Base-by-base conservation (phyloP, 2,329 filamentous ascomycete species). In the Penicillium sp. region DNA sequence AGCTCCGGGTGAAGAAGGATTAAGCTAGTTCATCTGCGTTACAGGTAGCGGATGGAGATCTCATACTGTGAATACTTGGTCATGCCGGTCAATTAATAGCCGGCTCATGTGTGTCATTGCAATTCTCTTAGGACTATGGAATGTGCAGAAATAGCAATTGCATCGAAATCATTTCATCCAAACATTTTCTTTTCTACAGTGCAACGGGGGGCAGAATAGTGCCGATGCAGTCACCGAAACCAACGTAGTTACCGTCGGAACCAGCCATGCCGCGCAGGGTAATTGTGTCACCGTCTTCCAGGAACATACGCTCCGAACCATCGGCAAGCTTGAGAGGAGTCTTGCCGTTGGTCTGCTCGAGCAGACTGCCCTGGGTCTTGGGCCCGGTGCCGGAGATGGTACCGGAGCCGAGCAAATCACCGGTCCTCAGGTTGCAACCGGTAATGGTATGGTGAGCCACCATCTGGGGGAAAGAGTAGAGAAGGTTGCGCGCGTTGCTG, bases 391-490 rank as follows among this genome's bases (percentile, higher is more conserved):
- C 89, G 39, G 82, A 86, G 62, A 94, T 92, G 1, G 89, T 94
- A 3, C 89, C 89, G 2, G 86, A 89, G 2, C 88, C 89, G 5
- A 94, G 74, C 46, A 94, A 70, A 65, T 94, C 89, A 30, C 89
- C 89, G 0, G 85, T 80, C 42, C 83, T 80, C 77, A 94, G 79
- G 3, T 85, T 83, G 68, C 89, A 94, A 5, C 89, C 89, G 1
- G 86, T 88, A 42, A 89, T 80, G 1, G 86, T 84, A 67, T 92
- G 89, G 67, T 92, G 89, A 1, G 89, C 82, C 36, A 92, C 76
- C 88, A 92, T 91, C 69, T 92, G 89, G 4, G 87, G 82, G 72
- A 92, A 92, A 0, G 87, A 91, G 79, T 85, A 92, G n/a, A 92
- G 77, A 10, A 92, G 76, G 63, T 92, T 81, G 58, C 78, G 81